Base-by-base conservation (phyloP, 2,329 filamentous ascomycete genomes). In the Ophiostoma sp. region DNA sequence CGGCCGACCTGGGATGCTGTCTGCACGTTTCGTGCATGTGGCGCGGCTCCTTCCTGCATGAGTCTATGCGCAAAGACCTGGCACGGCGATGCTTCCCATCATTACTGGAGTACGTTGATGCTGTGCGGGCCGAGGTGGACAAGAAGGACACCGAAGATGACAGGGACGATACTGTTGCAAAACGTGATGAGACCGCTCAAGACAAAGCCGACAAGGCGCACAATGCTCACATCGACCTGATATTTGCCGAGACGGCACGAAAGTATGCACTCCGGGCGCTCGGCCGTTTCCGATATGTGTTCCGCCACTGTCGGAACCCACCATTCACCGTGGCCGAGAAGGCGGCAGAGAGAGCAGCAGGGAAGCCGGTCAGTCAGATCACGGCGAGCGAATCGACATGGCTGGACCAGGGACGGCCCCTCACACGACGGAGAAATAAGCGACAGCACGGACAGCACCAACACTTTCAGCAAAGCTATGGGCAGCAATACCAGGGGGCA, bases 21-120 rank as follows among this genome's bases (percentile, higher is more conserved):
- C 33, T 77, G 3, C 22, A 75, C 15, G 77, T 78, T 17, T 77
- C 76, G 8, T 42, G 42, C 12, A 19, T 12, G 2, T 78, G 77
- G 77, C 73, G 72, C 1, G 11, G 2, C 3, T 17, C 64, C 1
- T 63, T 77, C 3, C 61, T 77, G 42, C 57, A 73, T 28, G 48
- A 66, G 19, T n/a, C 52, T 2, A 36, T 74, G 52, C 57, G 73
- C 0, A 36, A 39, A 22, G 19, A 19, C 1, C 71, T 75, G 39
- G 66, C 71, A 3, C 69, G 69, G 12, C 72, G 69, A 3, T 75
- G 73, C 45, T 76, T 75, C 31, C 76, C 76, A 31, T 73, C 70
- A 2, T 69, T 77, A 55, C 11, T 70, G 1, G 74, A 75, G 66
- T 74, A 75, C 31, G 50, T 70, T 17, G 50, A 70, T n/a, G 71